Evolutionary conservation across 768 basidiomycete genomes (phyloP), one percentile per base, ranked within the genome.

Genomic region (Trametes cubensis): DNA sequence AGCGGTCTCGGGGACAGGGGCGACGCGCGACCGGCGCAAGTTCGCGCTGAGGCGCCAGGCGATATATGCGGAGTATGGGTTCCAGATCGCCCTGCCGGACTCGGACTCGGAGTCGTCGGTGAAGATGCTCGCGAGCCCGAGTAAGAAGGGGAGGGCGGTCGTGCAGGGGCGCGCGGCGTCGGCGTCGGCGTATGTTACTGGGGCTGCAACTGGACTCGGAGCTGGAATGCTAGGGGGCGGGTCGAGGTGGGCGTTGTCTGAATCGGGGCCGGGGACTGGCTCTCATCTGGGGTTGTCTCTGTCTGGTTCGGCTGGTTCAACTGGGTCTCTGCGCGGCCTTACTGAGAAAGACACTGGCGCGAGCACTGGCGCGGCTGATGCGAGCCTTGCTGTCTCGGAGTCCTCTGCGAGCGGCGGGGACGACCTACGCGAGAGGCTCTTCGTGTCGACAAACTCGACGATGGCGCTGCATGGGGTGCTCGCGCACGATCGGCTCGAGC

Each of bases 11-110:
- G 3, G n/a, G n/a, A n/a, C 44, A 49, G 25, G 48, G 4, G 4
- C 25, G 15, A 49, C 34, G 3, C 55, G 55, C n/a, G 55, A 59
- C 44, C 44, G 45, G 3, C 62, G 62, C 47, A 58, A 47, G 20
- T 63, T 63, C 47, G 62, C 62, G 11, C 52, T 55, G 52, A 46
- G 62, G 3, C 45, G 62, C 17, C 62, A 63, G 41, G 62, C 62
- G 15, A 59, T 63, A 26, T 63, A 63, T 15, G 62, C 62, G 10
- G 62, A 63, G 34, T 53, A 58, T 26, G 58, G 58, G 38, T 55
- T 63, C 47, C 51, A 59, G 41, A 54, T 63, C 46, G 57, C 62
- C 23, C 58, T 63, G 11, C 62, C 62, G 25, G 62, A 59, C 26
- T 58, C 62, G 26, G 62, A 63, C 53, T 63, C 62, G 18, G 57